Evolutionary conservation across 1,284 basidiomycete species (phyloP), one percentile per base, ranked within the genome.

Genomic region (Porogramme epimiltina): DNA sequence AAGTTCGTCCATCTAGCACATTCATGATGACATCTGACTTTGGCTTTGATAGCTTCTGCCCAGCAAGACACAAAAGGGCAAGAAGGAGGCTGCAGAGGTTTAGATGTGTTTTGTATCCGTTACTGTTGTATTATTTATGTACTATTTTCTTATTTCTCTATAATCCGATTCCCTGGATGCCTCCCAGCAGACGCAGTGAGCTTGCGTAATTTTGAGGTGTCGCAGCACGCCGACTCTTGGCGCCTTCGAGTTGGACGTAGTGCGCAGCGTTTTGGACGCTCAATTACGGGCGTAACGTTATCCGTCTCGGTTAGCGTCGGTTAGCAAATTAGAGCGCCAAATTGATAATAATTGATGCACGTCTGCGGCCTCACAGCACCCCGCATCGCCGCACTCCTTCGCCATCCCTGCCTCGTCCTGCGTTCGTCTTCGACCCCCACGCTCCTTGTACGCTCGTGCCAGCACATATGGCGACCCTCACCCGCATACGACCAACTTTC

Each of bases 41-140:
- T 2, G 6, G 16, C n/a, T 0, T 8, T 33, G 31, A 24, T 36
- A 86, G 78, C 82, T 89, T 58, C 76, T 89, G 55, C 87, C 87
- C 44, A 69, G 64, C 64, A 74, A 74, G 61, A 68, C 70, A 50
- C 62, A 63, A 51, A 72, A 72, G 62, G 70, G 70, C 56, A 71
- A 71, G 68, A 72, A 72, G 64, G 70, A 71, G 55, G 66, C 66
- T 47, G 68, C 70, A 64, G 70, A 72, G 60, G 70, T 72, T 41
- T 72, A 71, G 63, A 63, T 31, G 33, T 48, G 38, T 53, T 44
- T 43, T 63, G 47, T 52, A 52, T 56, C 39, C 40, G 25, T 16
- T 47, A 45, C 33, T 63, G 58, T 62, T 60, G 59, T 62, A 63
- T 62, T 67, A 65, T 69, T 66, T 62, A 60, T 66, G 59, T 63